phyloP scores from a whole-genome alignment of 1,139 yeast species.

The Geotrichum histeridarum region DNA sequence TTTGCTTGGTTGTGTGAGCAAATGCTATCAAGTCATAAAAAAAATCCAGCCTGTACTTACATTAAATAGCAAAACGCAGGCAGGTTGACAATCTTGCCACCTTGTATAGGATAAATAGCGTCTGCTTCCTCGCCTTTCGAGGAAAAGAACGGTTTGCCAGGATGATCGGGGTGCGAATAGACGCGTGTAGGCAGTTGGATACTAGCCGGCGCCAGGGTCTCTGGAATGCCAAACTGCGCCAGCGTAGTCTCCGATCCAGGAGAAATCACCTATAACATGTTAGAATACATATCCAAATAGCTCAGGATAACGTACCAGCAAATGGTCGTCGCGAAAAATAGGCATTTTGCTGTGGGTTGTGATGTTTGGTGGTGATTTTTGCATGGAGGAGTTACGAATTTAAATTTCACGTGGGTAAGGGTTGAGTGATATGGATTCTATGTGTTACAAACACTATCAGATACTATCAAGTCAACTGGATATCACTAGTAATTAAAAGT shows the following conservation, averaged over 20 bases:
- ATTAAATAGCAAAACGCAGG: constrained; percentile 68
- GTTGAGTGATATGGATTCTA: not conserved
- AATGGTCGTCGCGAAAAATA: constrained; percentile 56
- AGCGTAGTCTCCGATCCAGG: constrained; percentile 77
- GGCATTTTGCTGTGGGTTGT: constrained; percentile 42
- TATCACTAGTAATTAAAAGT: not conserved
- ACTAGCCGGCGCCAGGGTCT: constrained; percentile 71
- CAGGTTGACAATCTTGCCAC: constrained; percentile 59
- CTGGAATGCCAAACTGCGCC: constrained; percentile 77
- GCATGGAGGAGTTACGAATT: not conserved
- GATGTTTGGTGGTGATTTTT: not conserved
- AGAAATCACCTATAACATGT: constrained; percentile 48
- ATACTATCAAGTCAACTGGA: not conserved
- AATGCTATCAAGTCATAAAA: not conserved
- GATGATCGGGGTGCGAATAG: constrained; percentile 45
- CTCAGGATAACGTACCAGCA: constrained; percentile 33
- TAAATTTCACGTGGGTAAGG: not conserved
- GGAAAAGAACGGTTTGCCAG: constrained; percentile 41
- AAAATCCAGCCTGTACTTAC: constrained; percentile 31
- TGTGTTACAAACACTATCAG: too few relatives aligned
- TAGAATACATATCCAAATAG: constrained; percentile 23
- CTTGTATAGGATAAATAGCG: constrained; percentile 57
- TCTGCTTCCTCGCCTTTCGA: constrained; percentile 39
- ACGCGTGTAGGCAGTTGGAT: constrained; percentile 72
- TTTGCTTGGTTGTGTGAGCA: constrained; percentile 27